A percentile compares a stretch with the other conserved stretches of the same genome.
Evolutionary conservation across 345 rosid species (phyloP).

Genomic region (Orychophragmus violaceus): DNA sequence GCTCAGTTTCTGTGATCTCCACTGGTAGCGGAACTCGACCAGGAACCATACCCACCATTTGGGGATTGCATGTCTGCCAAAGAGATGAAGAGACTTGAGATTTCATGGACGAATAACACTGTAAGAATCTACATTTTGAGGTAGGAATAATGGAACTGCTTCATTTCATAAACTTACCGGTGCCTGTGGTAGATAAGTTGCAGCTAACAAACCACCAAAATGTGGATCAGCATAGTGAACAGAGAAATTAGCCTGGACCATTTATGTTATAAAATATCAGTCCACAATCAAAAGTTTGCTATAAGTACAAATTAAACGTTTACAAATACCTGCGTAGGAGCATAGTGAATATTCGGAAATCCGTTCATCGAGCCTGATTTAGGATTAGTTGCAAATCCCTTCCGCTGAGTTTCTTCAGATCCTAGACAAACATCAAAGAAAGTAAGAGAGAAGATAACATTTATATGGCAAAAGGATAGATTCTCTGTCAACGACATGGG

Average conservation of each 20-base stretch:
- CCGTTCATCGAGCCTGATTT: conserved; percentile 37
- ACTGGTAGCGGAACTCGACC: conserved; percentile 64
- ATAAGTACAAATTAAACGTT: conserved; percentile 15
- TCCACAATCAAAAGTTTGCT: conserved; percentile 1
- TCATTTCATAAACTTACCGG: conserved; percentile 32
- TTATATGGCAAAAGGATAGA: background rate
- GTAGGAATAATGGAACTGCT: background rate
- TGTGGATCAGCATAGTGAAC: conserved; percentile 53
- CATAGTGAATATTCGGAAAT: conserved; percentile 41
- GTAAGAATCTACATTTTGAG: too few relatives aligned
- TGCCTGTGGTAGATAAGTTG: conserved; percentile 45
- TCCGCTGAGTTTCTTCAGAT: conserved; percentile 33
- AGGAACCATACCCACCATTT: conserved; percentile 42
- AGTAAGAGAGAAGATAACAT: background rate
- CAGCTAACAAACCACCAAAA: conserved; percentile 38
- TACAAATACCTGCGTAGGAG: conserved; percentile 43
- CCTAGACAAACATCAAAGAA: conserved; percentile 34
- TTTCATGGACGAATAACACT: background rate
- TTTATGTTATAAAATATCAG: background rate
- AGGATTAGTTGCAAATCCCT: conserved; percentile 32
- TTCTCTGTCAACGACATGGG: background rate
- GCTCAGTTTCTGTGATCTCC: conserved; percentile 47
- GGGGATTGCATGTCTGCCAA: conserved; percentile 50
- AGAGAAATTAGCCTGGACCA: conserved; percentile 38
- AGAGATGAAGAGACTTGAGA: conserved; percentile 1